Percentiles rank a stretch among this genome's conserved stretches.
Conservation (phyloP, 2,329 filamentous ascomycete species). For the Apiospora rasikravindrae region DNA sequence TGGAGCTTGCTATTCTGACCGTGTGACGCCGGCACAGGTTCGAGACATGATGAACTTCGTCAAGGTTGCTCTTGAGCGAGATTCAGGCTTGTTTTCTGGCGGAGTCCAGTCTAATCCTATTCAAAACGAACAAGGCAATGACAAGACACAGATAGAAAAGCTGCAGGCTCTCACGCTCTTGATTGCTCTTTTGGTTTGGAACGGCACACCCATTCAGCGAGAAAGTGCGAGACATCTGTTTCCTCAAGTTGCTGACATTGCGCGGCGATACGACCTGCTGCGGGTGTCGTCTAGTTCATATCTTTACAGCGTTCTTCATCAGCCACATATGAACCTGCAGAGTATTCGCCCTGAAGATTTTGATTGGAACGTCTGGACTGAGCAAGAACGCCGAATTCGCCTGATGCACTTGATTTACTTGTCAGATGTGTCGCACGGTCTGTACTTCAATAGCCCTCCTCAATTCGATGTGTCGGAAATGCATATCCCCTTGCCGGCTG, state of each 20-base stretch:
- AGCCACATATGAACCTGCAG: conserved; percentile 53
- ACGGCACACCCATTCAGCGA: conserved; percentile 70
- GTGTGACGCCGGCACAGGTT: conserved; percentile 62
- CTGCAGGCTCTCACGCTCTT: conserved; percentile 70
- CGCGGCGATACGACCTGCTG: conserved; percentile 62
- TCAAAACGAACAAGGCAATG: conserved; percentile 45
- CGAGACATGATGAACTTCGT: conserved; percentile 72
- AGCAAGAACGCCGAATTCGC: conserved; percentile 72
- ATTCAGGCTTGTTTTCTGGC: conserved; percentile 53
- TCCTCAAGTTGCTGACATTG: conserved; percentile 60
- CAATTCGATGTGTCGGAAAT: conserved; percentile 69
- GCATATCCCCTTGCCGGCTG: conserved; percentile 69
- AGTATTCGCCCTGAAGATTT: conserved; percentile 58
- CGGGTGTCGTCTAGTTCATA: conserved; percentile 55
- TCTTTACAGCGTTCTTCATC: conserved; percentile 65
- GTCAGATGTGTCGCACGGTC: conserved; percentile 66
- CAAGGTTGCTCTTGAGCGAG: conserved; percentile 62
- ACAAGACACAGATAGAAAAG: conserved; percentile 62
- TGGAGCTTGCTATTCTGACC: conserved; percentile 76
- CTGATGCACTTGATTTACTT: conserved; percentile 70
- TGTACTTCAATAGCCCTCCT: conserved; percentile 74
- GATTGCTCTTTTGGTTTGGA: conserved; percentile 69
- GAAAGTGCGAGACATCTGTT: conserved; percentile 66
- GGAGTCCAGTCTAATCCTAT: conserved; percentile 41
- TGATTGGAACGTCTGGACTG: conserved; percentile 71